Conservation (phyloP, 768 basidiomycete species). For the Gloeopeniophorella convolvens region DNA sequence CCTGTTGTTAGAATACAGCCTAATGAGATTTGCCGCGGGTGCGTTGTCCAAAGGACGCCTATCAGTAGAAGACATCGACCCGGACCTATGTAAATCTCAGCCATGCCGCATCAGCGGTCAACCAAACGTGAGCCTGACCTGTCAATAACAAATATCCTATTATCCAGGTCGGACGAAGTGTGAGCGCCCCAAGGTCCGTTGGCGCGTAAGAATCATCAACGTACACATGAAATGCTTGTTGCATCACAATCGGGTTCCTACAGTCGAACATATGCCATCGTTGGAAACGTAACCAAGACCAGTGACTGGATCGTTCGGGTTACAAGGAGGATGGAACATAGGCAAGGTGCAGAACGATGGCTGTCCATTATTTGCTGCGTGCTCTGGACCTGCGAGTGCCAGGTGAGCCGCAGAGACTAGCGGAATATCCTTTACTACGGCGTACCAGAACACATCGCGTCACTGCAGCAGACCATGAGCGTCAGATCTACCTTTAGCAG, state of each 20-base stretch:
- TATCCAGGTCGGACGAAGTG: not conserved
- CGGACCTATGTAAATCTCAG: conserved; percentile 33
- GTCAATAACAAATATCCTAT: conserved; percentile 53
- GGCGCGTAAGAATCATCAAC: conserved; percentile 20
- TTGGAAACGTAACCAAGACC: conserved; percentile 43
- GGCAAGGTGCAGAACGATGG: conserved; percentile 50
- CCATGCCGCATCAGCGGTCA: not conserved
- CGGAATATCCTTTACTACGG: not conserved
- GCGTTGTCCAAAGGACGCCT: conserved; percentile 39
- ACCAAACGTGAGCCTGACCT: conserved; percentile 25
- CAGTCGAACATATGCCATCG: conserved; percentile 49
- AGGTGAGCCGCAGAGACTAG: not conserved
- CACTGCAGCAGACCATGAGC: conserved; percentile 27
- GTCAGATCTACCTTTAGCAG: not conserved
- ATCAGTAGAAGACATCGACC: conserved; percentile 43
- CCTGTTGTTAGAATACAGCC: conserved; percentile 36
- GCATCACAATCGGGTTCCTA: conserved; percentile 44
- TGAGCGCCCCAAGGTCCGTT: not conserved
- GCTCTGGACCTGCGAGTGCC: conserved; percentile 41
- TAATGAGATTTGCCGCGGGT: conserved; percentile 36
- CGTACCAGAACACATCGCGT: conserved; percentile 44
- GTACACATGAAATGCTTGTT: conserved; percentile 58
- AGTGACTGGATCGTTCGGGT: conserved; percentile 24
- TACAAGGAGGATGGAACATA: conserved; percentile 40
- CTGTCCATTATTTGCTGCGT: conserved; percentile 35